phyloP scores from a whole-genome alignment of 2,329 filamentous ascomycete genomes.

The Verticillium dahliae region DNA sequence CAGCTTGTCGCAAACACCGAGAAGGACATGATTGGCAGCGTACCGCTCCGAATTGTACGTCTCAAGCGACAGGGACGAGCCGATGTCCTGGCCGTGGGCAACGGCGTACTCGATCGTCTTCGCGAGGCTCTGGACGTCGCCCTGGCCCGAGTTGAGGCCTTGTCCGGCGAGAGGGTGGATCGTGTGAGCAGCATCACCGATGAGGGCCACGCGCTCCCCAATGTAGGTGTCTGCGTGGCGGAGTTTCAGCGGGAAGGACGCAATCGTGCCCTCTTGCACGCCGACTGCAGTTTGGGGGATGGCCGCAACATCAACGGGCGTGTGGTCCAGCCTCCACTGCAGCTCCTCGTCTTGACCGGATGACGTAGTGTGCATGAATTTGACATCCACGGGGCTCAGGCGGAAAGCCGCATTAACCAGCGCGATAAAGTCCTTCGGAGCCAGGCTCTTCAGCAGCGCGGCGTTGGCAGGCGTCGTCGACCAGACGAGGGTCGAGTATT shows the following conservation, averaged over 20 bases:
- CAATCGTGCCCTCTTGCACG: constrained; percentile 73
- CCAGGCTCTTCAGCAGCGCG: constrained; percentile 68
- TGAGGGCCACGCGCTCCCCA: constrained; percentile 79
- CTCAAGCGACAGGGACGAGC: constrained; percentile 71
- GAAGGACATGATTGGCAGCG: constrained; percentile 69
- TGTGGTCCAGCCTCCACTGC: constrained; percentile 75
- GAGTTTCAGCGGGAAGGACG: constrained; percentile 86
- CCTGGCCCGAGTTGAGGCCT: constrained; percentile 88
- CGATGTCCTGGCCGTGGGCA: constrained; percentile 80
- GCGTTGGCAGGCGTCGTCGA: constrained; percentile 81
- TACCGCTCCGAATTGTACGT: constrained; percentile 77
- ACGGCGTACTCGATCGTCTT: constrained; percentile 71
- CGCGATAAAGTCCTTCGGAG: constrained; percentile 66
- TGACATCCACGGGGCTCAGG: constrained; percentile 69
- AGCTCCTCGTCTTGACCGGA: constrained; percentile 66
- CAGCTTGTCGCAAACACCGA: constrained; percentile 80
- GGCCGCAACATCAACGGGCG: constrained; percentile 41
- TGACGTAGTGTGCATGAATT: constrained; percentile 67
- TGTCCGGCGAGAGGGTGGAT: constrained; percentile 93
- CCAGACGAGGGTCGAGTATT: constrained; percentile 85
- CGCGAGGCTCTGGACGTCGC: constrained; percentile 75
- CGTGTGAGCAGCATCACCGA: constrained; percentile 93
- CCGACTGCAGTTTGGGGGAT: constrained; percentile 61
- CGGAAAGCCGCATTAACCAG: constrained; percentile 94
- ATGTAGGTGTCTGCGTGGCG: constrained; percentile 93